Conservation (phyloP, 352 stramenopile genomes). For the Globisporangium abappressorium region DNA sequence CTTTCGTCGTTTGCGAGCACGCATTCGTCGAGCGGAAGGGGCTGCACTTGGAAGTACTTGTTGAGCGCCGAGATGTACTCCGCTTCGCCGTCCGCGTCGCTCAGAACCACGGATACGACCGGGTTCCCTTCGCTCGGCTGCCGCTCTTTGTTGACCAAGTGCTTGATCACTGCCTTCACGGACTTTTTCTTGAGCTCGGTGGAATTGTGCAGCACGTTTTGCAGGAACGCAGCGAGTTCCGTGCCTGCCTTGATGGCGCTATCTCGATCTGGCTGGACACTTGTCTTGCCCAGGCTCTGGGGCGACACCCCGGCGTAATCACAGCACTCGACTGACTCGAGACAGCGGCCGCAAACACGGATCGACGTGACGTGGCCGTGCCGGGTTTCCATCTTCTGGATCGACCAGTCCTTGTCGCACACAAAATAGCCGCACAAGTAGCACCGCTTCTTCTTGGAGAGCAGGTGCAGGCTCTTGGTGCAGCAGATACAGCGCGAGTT, state of each 20-base stretch:
- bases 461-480: constrained; percentile 36
- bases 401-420: constrained; percentile 34
- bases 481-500: constrained; percentile 63
- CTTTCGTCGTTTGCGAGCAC: constrained; percentile 27
- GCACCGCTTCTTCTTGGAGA: constrained; percentile 34
- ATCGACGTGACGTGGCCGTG: constrained; percentile 31
- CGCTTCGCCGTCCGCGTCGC: constrained; percentile 11
- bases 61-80: constrained; percentile 28
- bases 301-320: constrained; percentile 48
- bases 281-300: constrained; percentile 21
- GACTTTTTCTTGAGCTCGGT: constrained; percentile 15
- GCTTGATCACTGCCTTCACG: constrained; percentile 33
- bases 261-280: constrained; percentile 17
- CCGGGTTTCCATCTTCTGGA: constrained; percentile 28
- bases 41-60: constrained; percentile 23
- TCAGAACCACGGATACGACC: neutral
- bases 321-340: constrained; percentile 49
- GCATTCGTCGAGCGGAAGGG: constrained; percentile 31
- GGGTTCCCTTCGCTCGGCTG: neutral
- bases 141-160: constrained; percentile 16
- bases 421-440: constrained; percentile 37
- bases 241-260: constrained; percentile 6
- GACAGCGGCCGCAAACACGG: constrained; percentile 43
- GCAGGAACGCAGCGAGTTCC: constrained; percentile 21
- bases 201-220: constrained; percentile 21